Conservation (phyloP, 2,329 filamentous ascomycete genomes). For the Penicillium frequentans region DNA sequence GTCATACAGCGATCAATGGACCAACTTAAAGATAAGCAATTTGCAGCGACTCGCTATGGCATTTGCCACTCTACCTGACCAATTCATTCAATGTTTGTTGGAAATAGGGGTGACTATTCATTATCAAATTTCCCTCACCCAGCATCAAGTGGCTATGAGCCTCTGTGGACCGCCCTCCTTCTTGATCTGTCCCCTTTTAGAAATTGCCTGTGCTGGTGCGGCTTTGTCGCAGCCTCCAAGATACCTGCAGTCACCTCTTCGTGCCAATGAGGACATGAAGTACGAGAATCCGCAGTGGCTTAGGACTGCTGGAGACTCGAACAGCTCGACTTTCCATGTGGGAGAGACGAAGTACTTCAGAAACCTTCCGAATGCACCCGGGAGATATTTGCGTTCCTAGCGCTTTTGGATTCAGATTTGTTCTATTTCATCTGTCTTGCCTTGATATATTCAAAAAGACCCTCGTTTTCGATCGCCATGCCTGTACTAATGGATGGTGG, state of each 20-base stretch:
- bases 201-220: not conserved
- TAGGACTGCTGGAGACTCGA: not conserved
- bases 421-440: not conserved
- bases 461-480: too few species aligned
- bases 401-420: not conserved
- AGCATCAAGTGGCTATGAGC: too few species aligned
- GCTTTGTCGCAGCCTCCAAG: not conserved
- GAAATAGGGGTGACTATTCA: not conserved
- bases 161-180: too few species aligned
- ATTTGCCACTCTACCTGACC: not conserved
- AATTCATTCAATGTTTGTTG: not conserved
- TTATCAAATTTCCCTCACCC: too few species aligned
- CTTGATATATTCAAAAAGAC: not conserved
- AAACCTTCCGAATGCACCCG: not conserved
- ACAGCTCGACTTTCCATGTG: not conserved
- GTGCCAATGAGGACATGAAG: not conserved
- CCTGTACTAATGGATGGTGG: too few species aligned
- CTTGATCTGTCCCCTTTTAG: not conserved
- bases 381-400: not conserved
- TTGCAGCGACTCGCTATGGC: not conserved
- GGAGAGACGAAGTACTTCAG: not conserved
- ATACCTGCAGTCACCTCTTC: not conserved
- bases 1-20: not conserved
- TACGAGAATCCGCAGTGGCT: not conserved
- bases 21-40: not conserved